phyloP scores from a whole-genome alignment of 2,329 filamentous ascomycete species.

The Ophiosphaerella korrae region DNA sequence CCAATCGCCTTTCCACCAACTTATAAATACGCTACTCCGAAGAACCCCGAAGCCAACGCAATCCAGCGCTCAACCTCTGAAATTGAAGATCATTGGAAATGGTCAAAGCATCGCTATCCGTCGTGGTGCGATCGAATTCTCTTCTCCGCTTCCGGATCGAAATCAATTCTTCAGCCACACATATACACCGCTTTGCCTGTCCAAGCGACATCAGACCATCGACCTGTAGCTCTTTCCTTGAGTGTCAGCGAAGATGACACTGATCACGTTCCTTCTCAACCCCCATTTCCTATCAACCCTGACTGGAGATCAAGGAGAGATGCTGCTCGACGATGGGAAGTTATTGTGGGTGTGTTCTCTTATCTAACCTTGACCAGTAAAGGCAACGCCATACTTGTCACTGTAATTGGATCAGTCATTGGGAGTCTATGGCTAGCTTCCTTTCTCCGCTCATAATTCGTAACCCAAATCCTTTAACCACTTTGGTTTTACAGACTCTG shows the following conservation, averaged over 20 bases:
- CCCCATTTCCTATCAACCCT: slow-evolving; percentile 64
- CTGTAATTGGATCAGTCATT: slow-evolving; percentile 31
- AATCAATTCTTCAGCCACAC: slow-evolving; percentile 58
- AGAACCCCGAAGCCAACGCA: slow-evolving; percentile 4
- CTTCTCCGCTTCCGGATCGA: slow-evolving; percentile 62
- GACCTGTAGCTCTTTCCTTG: slow-evolving; percentile 76
- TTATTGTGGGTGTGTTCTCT: slow-evolving; percentile 63
- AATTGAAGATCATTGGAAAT: slow-evolving; percentile 62
- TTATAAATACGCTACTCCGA: slow-evolving; percentile 75
- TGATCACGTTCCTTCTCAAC: slow-evolving; percentile 48
- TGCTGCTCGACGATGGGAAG: slow-evolving; percentile 62
- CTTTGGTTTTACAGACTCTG: background rate
- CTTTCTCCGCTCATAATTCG: slow-evolving; percentile 18
- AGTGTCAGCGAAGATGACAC: slow-evolving; percentile 62
- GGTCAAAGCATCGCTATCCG: slow-evolving; percentile 80
- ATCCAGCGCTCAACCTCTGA: slow-evolving; percentile 20
- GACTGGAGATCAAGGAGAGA: slow-evolving; percentile 61
- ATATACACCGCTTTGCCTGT: slow-evolving; percentile 78
- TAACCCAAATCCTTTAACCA: background rate
- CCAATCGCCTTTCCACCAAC: slow-evolving; percentile 83
- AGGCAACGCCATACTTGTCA: slow-evolving; percentile 49
- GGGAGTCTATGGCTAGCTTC: slow-evolving; percentile 34
- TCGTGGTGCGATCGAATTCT: slow-evolving; percentile 93
- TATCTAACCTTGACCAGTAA: slow-evolving; percentile 59
- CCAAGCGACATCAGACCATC: slow-evolving; percentile 84